phyloP scores from a whole-genome alignment of 164 flowering plant species.

The Stephania yunnanensis region DNA sequence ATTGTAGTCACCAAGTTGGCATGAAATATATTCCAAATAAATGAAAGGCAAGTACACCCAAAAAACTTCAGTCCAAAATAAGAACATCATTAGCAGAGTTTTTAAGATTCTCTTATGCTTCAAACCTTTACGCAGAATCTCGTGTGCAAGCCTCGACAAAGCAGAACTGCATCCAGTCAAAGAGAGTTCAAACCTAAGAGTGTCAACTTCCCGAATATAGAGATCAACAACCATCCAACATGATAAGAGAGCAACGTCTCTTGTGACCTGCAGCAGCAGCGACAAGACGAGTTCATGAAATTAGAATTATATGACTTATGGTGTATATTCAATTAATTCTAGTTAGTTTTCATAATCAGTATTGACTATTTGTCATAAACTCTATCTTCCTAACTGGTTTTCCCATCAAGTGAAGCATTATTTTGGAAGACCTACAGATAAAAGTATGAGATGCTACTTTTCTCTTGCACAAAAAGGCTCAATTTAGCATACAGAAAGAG shows the following conservation, averaged over 20 bases:
- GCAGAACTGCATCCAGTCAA: slow-evolving; percentile 63
- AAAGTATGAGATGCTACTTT: not conserved
- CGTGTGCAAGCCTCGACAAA: slow-evolving; percentile 55
- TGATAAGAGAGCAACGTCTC: slow-evolving; percentile 82
- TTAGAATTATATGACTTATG: not conserved
- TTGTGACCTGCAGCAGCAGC: slow-evolving; percentile 63
- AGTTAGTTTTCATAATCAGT: not conserved
- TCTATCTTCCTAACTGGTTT: not conserved
- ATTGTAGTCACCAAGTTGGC: too few relatives aligned
- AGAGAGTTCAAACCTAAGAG: slow-evolving; percentile 90
- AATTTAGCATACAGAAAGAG: not conserved
- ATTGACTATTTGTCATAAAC: not conserved
- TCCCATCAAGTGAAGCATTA: not conserved
- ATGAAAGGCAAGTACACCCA: not conserved
- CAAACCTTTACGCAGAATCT: slow-evolving; percentile 69
- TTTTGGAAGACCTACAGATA: not conserved
- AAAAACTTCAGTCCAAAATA: not conserved
- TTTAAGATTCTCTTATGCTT: not conserved
- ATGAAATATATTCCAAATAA: too few relatives aligned
- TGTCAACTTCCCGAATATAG: slow-evolving; percentile 76
- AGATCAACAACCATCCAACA: slow-evolving; percentile 97
- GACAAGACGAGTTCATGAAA: slow-evolving; percentile 4
- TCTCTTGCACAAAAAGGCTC: not conserved
- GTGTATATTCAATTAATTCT: not conserved
- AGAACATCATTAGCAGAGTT: not conserved